These are phyloP conservation scores for Penicillium sp. DNA, from an alignment of 2,329 filamentous ascomycete genomes.

Conservation along the genomic window DNA sequence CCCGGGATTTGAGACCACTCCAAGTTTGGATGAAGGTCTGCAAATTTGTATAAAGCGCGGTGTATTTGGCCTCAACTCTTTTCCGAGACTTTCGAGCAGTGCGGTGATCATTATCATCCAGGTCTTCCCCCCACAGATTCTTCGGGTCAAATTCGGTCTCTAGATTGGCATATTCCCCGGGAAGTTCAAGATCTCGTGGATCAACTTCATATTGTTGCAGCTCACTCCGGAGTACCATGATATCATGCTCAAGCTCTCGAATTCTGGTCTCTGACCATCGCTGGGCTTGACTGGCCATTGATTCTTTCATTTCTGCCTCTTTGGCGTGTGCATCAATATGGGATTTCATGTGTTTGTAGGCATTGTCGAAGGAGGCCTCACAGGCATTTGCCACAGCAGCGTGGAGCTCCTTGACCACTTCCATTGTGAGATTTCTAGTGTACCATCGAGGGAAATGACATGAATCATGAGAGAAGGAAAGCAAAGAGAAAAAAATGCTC, in stretches of 20 bases:
- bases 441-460: neutral
- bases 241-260: constrained; percentile 24
- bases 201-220: constrained; percentile 18
- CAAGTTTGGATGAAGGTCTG: constrained; percentile 30
- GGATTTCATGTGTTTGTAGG: constrained; percentile 27
- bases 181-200: constrained; percentile 7
- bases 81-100: constrained; percentile 18
- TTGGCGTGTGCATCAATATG: constrained; percentile 26
- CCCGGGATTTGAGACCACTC: constrained; percentile 29
- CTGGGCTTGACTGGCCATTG: constrained; percentile 22
- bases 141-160: constrained; percentile 11
- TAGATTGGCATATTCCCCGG: constrained; percentile 7
- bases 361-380: constrained; percentile 31
- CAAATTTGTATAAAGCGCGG: constrained; percentile 34
- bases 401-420: constrained; percentile 34
- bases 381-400: constrained; percentile 29
- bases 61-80: constrained; percentile 32
- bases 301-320: constrained; percentile 25
- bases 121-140: constrained; percentile 14
- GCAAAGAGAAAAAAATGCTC: no score
- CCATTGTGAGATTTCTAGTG: constrained; percentile 24
- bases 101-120: constrained; percentile 24
- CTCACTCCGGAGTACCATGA: constrained; percentile 25
- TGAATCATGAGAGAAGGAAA: neutral
- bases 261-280: constrained; percentile 18